Evolutionary conservation across 2,329 filamentous ascomycete species (phyloP).

Genomic region (Calonectria multiphialidica): DNA sequence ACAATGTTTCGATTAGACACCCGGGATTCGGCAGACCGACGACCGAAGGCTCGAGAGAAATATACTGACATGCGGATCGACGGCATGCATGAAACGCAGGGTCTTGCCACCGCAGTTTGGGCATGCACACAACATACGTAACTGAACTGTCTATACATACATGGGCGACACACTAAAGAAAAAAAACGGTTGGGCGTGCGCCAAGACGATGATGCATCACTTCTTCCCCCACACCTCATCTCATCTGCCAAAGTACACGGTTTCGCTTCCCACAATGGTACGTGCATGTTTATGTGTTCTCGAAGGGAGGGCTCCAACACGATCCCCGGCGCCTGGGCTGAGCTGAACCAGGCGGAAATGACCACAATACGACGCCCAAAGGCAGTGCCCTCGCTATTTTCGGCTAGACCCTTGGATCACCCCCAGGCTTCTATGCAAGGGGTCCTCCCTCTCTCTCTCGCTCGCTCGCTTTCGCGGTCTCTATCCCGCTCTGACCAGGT

Average conservation of each 20-base stretch:
- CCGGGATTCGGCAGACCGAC: neutral
- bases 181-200: neutral
- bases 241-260: neutral
- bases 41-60: neutral
- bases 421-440: neutral
- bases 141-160: neutral
- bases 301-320: conserved; percentile 1
- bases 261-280: neutral
- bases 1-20: neutral
- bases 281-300: neutral
- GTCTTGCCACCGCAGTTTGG: neutral
- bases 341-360: conserved; percentile 4
- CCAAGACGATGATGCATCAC: neutral
- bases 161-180: neutral
- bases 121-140: neutral
- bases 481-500: neutral
- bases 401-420: conserved; percentile 6
- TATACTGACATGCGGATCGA: conserved; percentile 7
- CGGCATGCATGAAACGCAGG: conserved; percentile 14
- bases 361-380: neutral
- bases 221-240: neutral
- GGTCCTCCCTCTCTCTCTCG: neutral
- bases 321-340: neutral
- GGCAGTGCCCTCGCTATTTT: neutral
- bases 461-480: no score